These are phyloP conservation scores for Nevesoporus exiguus DNA, from an alignment of 768 basidiomycete genomes.

Conservation along the genomic window DNA sequence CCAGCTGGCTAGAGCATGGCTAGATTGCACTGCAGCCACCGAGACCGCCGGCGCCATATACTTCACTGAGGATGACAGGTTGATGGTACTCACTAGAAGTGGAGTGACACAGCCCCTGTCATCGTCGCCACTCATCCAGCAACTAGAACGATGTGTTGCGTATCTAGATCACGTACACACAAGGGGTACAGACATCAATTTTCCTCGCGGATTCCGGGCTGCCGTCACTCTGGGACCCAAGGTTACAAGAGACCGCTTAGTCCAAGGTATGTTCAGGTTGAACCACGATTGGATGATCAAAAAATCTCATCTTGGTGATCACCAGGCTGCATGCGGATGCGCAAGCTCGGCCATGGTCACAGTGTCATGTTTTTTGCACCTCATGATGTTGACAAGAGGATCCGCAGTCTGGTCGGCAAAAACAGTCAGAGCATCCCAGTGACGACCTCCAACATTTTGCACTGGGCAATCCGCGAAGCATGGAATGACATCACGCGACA, in stretches of 20 bases:
- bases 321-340: no score
- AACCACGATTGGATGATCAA: no score
- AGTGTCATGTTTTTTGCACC: no score
- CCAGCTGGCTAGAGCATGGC: no score
- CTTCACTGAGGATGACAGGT: neutral
- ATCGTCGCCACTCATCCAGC: neutral
- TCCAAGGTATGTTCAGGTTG: neutral
- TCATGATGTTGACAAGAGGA: no score
- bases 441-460: neutral
- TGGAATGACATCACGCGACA: neutral
- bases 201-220: neutral
- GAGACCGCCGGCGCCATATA: neutral
- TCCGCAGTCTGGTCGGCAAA: no score
- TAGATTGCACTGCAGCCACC: no score
- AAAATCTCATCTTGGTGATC: no score
- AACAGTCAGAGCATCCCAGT: no score
- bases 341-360: no score
- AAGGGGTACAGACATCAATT: neutral
- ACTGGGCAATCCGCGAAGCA: neutral
- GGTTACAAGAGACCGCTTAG: neutral
- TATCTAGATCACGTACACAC: neutral
- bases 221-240: neutral
- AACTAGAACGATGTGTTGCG: neutral
- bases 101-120: neutral
- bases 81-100: neutral